These are phyloP conservation scores for Phoma sp. DNA, from an alignment of 2,329 filamentous ascomycete species.

Conservation along the genomic window DNA sequence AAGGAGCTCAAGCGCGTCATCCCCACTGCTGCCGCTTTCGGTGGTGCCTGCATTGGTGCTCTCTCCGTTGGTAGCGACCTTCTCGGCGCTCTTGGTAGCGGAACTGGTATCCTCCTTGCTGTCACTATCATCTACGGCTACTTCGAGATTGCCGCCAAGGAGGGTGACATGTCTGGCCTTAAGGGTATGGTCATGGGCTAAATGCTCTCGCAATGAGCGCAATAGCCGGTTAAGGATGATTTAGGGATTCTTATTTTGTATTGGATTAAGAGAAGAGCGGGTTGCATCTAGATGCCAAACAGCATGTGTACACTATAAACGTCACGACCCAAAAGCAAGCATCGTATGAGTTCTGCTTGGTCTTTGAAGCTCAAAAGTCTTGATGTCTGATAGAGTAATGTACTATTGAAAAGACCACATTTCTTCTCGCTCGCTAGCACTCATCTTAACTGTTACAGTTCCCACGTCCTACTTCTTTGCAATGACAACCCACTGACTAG, in stretches of 20 bases:
- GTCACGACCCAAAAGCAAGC: slow-evolving; percentile 19
- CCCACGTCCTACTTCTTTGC: slow-evolving; percentile 25
- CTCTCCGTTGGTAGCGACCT: slow-evolving; percentile 95
- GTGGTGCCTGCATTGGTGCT: slow-evolving; percentile 98
- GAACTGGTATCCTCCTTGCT: slow-evolving; percentile 96
- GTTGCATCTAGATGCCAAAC: slow-evolving; percentile 17
- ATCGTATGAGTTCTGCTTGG: slow-evolving; percentile 10
- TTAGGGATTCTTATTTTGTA: slow-evolving; percentile 16
- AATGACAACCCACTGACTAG: slow-evolving; percentile 41
- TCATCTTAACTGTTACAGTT: too few species aligned
- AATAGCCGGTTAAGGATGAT: not conserved
- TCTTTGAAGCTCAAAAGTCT: slow-evolving; percentile 12
- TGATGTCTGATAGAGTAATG: slow-evolving; percentile 21
- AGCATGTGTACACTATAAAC: slow-evolving; percentile 22
- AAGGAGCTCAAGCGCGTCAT: slow-evolving; percentile 99
- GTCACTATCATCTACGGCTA: slow-evolving; percentile 99
- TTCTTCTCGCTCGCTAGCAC: not conserved
- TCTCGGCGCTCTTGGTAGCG: slow-evolving; percentile 92
- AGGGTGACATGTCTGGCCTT: slow-evolving; percentile 87
- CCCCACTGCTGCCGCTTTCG: slow-evolving; percentile 95
- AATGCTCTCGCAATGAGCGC: slow-evolving; percentile 11
- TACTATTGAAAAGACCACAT: slow-evolving; percentile 15
- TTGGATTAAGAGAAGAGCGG: slow-evolving; percentile 11
- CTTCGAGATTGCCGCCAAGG: slow-evolving; percentile 98
- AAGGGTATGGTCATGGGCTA: slow-evolving; percentile 70